Evolutionary conservation across 2,329 filamentous ascomycete species (phyloP), one percentile per base, ranked within the genome.

Genomic region (Colletotrichum cuscutae): DNA sequence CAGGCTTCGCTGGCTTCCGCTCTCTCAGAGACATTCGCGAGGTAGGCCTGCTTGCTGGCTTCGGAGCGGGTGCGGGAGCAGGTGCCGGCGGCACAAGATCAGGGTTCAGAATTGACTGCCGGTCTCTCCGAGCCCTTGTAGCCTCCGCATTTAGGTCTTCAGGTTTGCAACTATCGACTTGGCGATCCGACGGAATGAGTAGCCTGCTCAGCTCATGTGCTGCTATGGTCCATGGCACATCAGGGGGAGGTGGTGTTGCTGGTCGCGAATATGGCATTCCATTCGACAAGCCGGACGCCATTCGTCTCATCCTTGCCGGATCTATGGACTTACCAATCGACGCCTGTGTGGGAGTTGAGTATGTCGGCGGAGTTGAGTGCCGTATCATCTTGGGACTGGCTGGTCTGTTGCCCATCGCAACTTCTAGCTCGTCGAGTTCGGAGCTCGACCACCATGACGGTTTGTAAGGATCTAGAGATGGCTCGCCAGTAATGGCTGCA

Each of bases 181-280:
- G 90, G 4, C 95, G 89, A 76, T 93, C 88, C 0, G 86, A 86
- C 0, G 96, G 97, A 69, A 98, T 93, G 26, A 98, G 88, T 5
- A 97, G 81, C 79, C 94, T 95, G 78, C 91, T 94, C 13, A 98
- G 84, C 79, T 97, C 95, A 77, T 94, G 90, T 0, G 94, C 89
- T n/a, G 95, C 95, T 32, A 93, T 89, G 0, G 92, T 89, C 97
- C 96, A 98, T 56, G 94, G 89, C 0, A 98, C 92, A 57, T 95
- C 93, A 3, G 95, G 95, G 1, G 93, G 89, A 9, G 94, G 94
- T 1, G 93, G 92, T 4, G 91, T 90, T 3, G 89, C 86, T 35
- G 86, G 82, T 49, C 87, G 82, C 19, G 83, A 82, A 26, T 84
- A 82, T 3, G 52, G 8, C 28, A 85, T 80, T 62, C 81, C 80